Evolutionary conservation across 208 protist genomes (phyloP).

Genomic region (Trypanosoma rangeli): DNA sequence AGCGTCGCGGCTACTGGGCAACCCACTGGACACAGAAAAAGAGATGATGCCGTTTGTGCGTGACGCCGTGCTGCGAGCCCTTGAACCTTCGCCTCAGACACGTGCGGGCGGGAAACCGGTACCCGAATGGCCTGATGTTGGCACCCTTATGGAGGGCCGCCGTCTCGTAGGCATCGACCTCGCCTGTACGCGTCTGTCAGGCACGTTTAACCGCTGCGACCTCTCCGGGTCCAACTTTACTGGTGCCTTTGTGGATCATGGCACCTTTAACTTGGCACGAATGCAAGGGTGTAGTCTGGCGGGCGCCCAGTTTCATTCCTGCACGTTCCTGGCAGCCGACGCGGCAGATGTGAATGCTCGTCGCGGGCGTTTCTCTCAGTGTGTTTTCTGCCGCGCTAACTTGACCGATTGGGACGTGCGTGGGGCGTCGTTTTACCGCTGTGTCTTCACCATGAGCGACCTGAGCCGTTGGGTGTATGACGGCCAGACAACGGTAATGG

Average conservation of each 20-base stretch:
- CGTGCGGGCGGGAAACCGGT: background rate
- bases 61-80: slow-evolving; percentile 33
- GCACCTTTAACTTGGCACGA: slow-evolving; percentile 65
- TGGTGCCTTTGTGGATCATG: slow-evolving; percentile 42
- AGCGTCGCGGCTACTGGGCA: slow-evolving; percentile 16
- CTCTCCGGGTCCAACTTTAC: slow-evolving; percentile 35
- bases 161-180: slow-evolving; percentile 59
- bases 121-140: slow-evolving; percentile 36
- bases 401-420: slow-evolving; percentile 62
- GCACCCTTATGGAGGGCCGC: slow-evolving; percentile 65
- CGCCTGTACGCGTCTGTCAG: slow-evolving; percentile 42
- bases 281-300: slow-evolving; percentile 36
- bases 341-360: slow-evolving; percentile 33
- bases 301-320: slow-evolving; percentile 73
- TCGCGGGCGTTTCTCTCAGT: slow-evolving; percentile 68
- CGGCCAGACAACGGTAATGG: slow-evolving; percentile 59
- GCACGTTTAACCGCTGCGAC: slow-evolving; percentile 73
- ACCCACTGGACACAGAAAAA: slow-evolving; percentile 23
- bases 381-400: slow-evolving; percentile 61
- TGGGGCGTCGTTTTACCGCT: slow-evolving; percentile 77
- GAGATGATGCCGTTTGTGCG: slow-evolving; percentile 36
- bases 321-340: slow-evolving; percentile 64
- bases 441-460: slow-evolving; percentile 72
- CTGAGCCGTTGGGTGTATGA: slow-evolving; percentile 70
- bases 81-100: slow-evolving; percentile 24